Conservation (phyloP, 2,329 filamentous ascomycete species). For the Exophiala phaeomuriformis region DNA sequence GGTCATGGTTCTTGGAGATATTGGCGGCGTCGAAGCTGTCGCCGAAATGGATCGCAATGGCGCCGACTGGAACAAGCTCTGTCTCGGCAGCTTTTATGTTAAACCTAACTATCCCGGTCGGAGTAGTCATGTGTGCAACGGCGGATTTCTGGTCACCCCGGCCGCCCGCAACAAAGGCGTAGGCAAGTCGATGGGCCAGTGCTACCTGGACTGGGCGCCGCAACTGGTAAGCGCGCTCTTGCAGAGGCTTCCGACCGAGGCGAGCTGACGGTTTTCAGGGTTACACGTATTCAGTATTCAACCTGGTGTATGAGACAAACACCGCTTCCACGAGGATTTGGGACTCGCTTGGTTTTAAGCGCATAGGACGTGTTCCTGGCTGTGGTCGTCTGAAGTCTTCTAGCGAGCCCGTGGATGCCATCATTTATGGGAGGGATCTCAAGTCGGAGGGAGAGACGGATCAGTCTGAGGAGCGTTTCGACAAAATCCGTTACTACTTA, state of each 20-base stretch:
- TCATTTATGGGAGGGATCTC: slow-evolving; percentile 64
- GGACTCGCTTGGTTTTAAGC: slow-evolving; percentile 87
- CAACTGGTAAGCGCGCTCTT: slow-evolving; percentile 42
- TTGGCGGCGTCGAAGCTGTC: slow-evolving; percentile 54
- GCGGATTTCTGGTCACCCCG: slow-evolving; percentile 67
- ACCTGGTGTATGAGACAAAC: slow-evolving; percentile 89
- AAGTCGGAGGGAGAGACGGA: slow-evolving; percentile 66
- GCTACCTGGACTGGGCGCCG: slow-evolving; percentile 70
- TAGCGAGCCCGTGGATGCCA: slow-evolving; percentile 63
- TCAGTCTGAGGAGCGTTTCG: slow-evolving; percentile 91
- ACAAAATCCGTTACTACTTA: slow-evolving; percentile 96
- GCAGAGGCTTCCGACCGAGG: neutral
- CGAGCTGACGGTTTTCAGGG: slow-evolving; percentile 44
- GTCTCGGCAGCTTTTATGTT: slow-evolving; percentile 86
- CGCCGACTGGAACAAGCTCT: slow-evolving; percentile 70
- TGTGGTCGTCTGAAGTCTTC: slow-evolving; percentile 64
- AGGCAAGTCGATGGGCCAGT: slow-evolving; percentile 67
- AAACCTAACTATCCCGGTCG: slow-evolving; percentile 89
- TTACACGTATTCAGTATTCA: slow-evolving; percentile 89
- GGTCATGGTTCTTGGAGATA: slow-evolving; percentile 75
- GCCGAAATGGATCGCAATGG: slow-evolving; percentile 44
- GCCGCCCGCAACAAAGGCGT: slow-evolving; percentile 66
- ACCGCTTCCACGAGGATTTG: slow-evolving; percentile 83
- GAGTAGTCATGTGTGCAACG: slow-evolving; percentile 79
- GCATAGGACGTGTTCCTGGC: slow-evolving; percentile 73